Percentiles rank a stretch among this genome's conserved stretches.
Conservation (phyloP, 75 land plant species). For the Sequoia sempervirens region DNA sequence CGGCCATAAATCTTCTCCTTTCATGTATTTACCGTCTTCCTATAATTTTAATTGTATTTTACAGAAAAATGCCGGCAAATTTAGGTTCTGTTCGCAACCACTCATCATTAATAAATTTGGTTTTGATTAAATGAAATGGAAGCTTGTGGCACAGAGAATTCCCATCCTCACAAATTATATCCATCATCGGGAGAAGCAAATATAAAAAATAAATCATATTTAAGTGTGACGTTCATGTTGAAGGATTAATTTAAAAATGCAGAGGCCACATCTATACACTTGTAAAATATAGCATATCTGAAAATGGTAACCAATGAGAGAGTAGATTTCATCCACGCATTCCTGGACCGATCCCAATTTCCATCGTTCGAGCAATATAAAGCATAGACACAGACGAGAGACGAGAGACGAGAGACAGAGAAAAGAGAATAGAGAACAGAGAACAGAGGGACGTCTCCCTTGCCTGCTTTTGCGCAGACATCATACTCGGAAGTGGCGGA, state of each 20-base stretch:
- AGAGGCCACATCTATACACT: neutral
- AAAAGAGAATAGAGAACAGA: too few species aligned
- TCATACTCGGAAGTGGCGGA: neutral
- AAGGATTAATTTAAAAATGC: neutral
- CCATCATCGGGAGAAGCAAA: neutral
- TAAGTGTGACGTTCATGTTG: neutral
- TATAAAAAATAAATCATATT: neutral
- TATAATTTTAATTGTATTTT: too few species aligned
- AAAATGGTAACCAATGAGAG: neutral
- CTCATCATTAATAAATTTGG: too few species aligned
- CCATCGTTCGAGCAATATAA: too few species aligned
- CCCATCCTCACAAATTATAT: neutral
- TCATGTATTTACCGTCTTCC: too few species aligned
- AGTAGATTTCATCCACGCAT: slow-evolving; percentile 3
- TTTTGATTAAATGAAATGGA: too few species aligned
- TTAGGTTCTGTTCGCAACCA: too few species aligned
- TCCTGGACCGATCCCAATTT: neutral
- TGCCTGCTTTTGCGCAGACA: neutral
- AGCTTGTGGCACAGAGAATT: too few species aligned
- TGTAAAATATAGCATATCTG: neutral
- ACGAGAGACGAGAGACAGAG: too few species aligned
- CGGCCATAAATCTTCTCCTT: too few species aligned
- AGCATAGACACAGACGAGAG: too few species aligned
- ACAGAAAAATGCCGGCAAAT: too few species aligned
- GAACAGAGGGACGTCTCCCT: neutral